These are phyloP conservation scores for Aspergillus costaricaensis DNA, from an alignment of 2,329 filamentous ascomycete genomes.

Conservation along the genomic window DNA sequence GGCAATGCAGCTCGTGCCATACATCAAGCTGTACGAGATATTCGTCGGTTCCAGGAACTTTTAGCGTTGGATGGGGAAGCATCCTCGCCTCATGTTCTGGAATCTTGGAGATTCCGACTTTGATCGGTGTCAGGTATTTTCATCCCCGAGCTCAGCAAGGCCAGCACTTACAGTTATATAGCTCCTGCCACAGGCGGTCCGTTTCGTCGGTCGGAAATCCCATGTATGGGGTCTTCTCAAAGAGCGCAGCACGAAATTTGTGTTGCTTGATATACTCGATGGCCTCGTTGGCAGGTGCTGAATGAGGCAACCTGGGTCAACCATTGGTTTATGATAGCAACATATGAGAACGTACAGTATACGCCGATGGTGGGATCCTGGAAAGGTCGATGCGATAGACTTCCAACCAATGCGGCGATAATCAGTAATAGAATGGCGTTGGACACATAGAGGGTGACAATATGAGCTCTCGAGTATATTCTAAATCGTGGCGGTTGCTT, in stretches of 20 bases:
- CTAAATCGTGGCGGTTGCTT: no score
- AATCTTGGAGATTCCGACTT: slow-evolving; percentile 2
- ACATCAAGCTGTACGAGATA: slow-evolving; percentile 1
- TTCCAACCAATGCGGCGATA: no score
- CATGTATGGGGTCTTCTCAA: background rate
- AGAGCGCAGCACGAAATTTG: background rate
- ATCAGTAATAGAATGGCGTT: no score
- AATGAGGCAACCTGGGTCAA: no score
- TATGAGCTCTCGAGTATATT: no score
- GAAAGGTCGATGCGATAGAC: no score
- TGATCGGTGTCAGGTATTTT: background rate
- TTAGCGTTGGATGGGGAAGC: background rate
- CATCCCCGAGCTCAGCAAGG: no score
- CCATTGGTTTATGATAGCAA: no score
- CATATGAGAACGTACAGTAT: no score
- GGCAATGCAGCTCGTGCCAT: background rate
- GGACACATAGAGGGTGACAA: no score
- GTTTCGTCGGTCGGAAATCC: slow-evolving; percentile 2
- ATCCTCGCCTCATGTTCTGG: background rate
- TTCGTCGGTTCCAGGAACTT: background rate
- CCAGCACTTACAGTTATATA: background rate
- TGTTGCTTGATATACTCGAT: background rate
- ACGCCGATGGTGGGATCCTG: no score
- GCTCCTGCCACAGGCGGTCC: background rate
- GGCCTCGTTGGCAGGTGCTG: background rate